Percentiles rank a stretch among this genome's conserved stretches.
phyloP scores from a whole-genome alignment of 2,329 filamentous ascomycete species.

The Sarocladium oryzae region DNA sequence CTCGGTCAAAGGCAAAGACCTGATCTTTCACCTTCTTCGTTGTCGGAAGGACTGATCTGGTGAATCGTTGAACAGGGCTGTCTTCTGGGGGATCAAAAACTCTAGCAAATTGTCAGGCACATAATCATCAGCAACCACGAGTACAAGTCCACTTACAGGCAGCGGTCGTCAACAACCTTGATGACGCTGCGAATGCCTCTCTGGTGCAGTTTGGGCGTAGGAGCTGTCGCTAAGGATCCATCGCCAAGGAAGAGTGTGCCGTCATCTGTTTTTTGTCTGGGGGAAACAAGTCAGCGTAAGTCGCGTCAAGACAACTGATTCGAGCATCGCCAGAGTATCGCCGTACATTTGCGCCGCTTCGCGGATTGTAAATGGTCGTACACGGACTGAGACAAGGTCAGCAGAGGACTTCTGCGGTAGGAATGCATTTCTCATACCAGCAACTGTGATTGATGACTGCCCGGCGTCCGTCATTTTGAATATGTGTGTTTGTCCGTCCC shows the following conservation, averaged over 20 bases:
- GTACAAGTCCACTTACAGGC: conserved; percentile 60
- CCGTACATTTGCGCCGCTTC: conserved; percentile 85
- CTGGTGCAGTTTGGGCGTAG: conserved; percentile 75
- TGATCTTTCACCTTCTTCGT: conserved; percentile 96
- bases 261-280: conserved; percentile 65
- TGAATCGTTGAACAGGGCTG: conserved; percentile 82
- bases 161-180: conserved; percentile 93
- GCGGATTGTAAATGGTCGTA: conserved; percentile 72
- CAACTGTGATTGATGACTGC: conserved; percentile 52
- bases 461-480: conserved; percentile 21
- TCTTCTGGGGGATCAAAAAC: conserved; percentile 97
- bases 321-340: neutral
- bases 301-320: neutral
- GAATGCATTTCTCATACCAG: conserved; percentile 34
- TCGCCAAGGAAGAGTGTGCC: conserved; percentile 91
- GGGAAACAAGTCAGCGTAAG: too few species aligned
- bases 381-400: conserved; percentile 48
- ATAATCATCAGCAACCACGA: too few species aligned
- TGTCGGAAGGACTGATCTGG: conserved; percentile 69
- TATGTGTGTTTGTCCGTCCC: neutral
- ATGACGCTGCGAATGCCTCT: conserved; percentile 87
- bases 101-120: conserved; percentile 46
- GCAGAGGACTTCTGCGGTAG: conserved; percentile 12
- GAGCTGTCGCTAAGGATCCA: conserved; percentile 82
- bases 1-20: conserved; percentile 91